Conservation (phyloP, 208 protist genomes). For the Porcisia deanei region DNA sequence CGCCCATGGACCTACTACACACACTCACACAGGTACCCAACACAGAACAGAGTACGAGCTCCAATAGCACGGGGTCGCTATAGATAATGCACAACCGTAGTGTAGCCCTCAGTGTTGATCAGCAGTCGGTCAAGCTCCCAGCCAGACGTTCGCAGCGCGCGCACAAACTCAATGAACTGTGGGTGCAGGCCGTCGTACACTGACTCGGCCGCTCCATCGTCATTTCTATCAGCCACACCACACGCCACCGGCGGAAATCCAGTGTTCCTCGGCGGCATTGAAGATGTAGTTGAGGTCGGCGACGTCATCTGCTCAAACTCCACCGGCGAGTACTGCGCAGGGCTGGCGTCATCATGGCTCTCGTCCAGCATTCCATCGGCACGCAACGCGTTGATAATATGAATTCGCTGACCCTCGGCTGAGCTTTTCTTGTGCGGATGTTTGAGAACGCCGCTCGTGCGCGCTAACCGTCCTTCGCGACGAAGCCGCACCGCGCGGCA, state of each 20-base stretch:
- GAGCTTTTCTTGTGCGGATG: background rate
- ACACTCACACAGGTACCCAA: background rate
- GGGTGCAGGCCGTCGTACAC: slow-evolving; percentile 30
- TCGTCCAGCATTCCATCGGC: slow-evolving; percentile 36
- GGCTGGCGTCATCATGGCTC: background rate
- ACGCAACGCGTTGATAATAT: slow-evolving; percentile 35
- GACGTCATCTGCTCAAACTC: slow-evolving; percentile 14
- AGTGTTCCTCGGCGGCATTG: background rate
- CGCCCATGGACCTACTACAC: background rate
- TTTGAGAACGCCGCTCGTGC: background rate
- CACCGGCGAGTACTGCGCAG: background rate
- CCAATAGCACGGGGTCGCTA: slow-evolving; percentile 4
- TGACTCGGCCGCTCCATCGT: background rate
- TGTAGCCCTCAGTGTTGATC: slow-evolving; percentile 40
- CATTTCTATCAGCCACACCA: background rate
- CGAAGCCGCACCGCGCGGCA: slow-evolving; percentile 13
- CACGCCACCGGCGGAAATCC: background rate
- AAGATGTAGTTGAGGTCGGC: slow-evolving; percentile 10
- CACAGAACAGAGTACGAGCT: background rate
- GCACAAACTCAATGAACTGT: slow-evolving; percentile 41
- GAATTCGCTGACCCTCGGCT: slow-evolving; percentile 6
- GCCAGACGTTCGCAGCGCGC: slow-evolving; percentile 26
- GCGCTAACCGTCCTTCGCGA: background rate
- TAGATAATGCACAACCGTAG: slow-evolving; percentile 45
- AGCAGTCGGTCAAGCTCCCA: slow-evolving; percentile 53